phyloP scores from a whole-genome alignment of 2,329 filamentous ascomycete species.

The Colletotrichum incanum region DNA sequence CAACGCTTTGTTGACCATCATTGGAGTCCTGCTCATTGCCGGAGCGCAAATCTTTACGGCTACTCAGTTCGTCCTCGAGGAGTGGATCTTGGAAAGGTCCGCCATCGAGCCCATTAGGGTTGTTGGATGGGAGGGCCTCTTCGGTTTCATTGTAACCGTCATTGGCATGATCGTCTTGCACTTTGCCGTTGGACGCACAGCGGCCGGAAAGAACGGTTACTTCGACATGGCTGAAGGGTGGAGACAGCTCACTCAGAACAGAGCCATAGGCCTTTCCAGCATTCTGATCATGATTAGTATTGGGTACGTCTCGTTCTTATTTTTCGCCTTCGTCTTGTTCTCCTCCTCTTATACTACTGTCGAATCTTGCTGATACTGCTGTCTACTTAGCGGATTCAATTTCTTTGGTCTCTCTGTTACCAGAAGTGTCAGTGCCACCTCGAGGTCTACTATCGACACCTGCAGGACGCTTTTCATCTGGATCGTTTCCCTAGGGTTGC shows the following conservation, averaged over 20 bases:
- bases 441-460: constrained; percentile 96
- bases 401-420: constrained; percentile 98
- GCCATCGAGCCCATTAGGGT: constrained; percentile 85
- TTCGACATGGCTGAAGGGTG: constrained; percentile 93
- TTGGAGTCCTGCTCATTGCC: constrained; percentile 92
- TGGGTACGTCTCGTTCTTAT: constrained; percentile 72
- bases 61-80: constrained; percentile 95
- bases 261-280: constrained; percentile 81
- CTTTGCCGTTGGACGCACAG: constrained; percentile 80
- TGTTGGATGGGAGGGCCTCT: constrained; percentile 96
- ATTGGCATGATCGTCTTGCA: constrained; percentile 87
- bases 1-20: constrained; percentile 76
- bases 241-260: constrained; percentile 82
- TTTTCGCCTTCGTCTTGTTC: not conserved
- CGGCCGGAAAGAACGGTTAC: constrained; percentile 82
- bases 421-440: constrained; percentile 89
- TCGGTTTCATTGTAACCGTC: constrained; percentile 87
- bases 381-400: constrained; percentile 84
- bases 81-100: constrained; percentile 84
- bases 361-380: constrained; percentile 38
- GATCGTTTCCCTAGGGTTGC: constrained; percentile 92
- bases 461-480: constrained; percentile 98
- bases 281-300: constrained; percentile 98
- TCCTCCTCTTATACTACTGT: not conserved
- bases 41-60: constrained; percentile 97